Evolutionary conservation across 78 protist species (phyloP), one percentile per base, ranked within the genome.

Genomic region (Capsaspora owczarzaki): DNA sequence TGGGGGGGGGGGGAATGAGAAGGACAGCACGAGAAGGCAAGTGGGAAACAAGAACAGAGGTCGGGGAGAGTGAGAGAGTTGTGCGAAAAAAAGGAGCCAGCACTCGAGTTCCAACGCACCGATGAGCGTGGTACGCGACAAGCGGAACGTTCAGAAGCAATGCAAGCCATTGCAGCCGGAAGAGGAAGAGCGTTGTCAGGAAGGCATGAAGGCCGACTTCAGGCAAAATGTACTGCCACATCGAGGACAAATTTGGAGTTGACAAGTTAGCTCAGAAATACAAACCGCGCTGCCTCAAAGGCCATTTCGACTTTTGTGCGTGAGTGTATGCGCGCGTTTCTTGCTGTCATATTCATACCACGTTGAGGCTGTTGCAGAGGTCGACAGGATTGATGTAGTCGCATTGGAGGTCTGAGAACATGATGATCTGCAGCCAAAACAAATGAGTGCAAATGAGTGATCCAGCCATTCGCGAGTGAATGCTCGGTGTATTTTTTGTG

Each of bases 311-410:
- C n/a, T n/a, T n/a, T n/a, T n/a, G n/a, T n/a, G n/a, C n/a, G n/a
- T n/a, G n/a, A n/a, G n/a, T n/a, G n/a, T n/a, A n/a, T n/a, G n/a
- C n/a, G n/a, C n/a, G n/a, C n/a, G n/a, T n/a, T n/a, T n/a, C n/a
- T n/a, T n/a, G n/a, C n/a, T n/a, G n/a, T n/a, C n/a, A n/a, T n/a
- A n/a, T n/a, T n/a, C n/a, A n/a, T 6, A 49, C 56, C 56, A 2
- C 2, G 38, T 61, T 61, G 37, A 61, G 69, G 14, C 69, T n/a
- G 40, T 61, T 37, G 37, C 35, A 29, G 69, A 29, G 35, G 27
- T 61, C 69, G 20, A 61, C 38, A 6, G 69, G 69, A 37, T 61
- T 61, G 69, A 61, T 61, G 69, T 61, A 61, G 69, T 61, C 69
- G 12, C 40, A 25, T 5, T 61, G 40, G 0, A 61, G 69, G 38